Evolutionary conservation across 78 protist genomes (phyloP).

Genomic region (Cavenderia fasciculata): DNA sequence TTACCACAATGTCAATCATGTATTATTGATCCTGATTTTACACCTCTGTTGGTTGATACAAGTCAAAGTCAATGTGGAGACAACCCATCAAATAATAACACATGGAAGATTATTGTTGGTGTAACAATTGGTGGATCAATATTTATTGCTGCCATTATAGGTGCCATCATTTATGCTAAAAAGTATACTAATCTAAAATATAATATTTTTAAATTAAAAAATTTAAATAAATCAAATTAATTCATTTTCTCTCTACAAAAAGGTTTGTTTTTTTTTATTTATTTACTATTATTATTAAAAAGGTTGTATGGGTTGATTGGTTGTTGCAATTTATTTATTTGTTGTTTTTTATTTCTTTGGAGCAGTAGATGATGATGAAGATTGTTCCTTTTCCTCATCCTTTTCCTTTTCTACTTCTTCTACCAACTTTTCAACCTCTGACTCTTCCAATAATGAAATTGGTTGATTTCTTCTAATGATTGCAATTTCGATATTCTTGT

Average conservation of each 20-base stretch:
- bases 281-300: neutral
- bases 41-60: no score
- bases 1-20: neutral
- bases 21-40: slow-evolving; percentile 4
- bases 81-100: no score
- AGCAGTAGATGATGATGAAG: neutral
- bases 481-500: slow-evolving; percentile 96
- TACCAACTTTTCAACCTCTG: slow-evolving; percentile 68
- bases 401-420: slow-evolving; percentile 81
- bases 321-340: neutral
- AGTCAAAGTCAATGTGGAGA: no score
- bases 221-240: no score
- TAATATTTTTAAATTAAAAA: no score
- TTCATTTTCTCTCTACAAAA: no score
- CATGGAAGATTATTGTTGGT: no score
- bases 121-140: no score
- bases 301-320: neutral
- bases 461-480: slow-evolving; percentile 75
- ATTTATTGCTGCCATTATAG: no score
- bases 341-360: slow-evolving; percentile 2
- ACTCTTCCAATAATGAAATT: slow-evolving; percentile 47
- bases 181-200: no score
- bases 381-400: slow-evolving; percentile 59
- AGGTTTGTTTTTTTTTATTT: neutral
- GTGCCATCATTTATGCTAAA: no score